Evolutionary conservation across 192 early-diverging fungal species (phyloP).

Genomic region (Rhizoclosmatium globosum): DNA sequence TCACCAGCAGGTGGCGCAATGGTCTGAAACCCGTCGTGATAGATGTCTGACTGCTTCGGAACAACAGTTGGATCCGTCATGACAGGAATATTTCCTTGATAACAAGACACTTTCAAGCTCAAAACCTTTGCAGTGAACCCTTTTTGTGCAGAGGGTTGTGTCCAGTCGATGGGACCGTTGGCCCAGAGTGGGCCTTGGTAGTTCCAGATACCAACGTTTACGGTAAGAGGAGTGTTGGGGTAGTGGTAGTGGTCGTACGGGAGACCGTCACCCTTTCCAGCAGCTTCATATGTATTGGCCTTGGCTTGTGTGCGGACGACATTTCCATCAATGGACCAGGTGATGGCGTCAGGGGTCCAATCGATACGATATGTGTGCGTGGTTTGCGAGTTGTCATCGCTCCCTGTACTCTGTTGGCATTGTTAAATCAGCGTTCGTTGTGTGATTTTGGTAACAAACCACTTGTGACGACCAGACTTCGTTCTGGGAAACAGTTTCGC

Average conservation of each 20-base stretch:
- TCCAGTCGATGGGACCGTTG: constrained; percentile 12
- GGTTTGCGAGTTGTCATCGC: neutral
- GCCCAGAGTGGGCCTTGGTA: constrained; percentile 11
- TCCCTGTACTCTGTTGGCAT: neutral
- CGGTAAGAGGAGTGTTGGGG: constrained; percentile 31
- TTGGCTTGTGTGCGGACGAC: constrained; percentile 18
- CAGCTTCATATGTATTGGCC: constrained; percentile 22
- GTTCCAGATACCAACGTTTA: constrained; percentile 37
- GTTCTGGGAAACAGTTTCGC: neutral
- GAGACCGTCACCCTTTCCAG: neutral
- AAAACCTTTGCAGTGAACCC: neutral
- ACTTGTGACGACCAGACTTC: constrained; percentile 17
- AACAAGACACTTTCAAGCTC: constrained; percentile 18
- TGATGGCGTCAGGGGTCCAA: constrained; percentile 30
- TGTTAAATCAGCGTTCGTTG: neutral
- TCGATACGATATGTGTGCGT: constrained; percentile 17
- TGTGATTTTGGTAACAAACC: neutral
- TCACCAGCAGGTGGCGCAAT: neutral
- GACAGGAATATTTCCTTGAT: neutral
- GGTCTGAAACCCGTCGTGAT: neutral
- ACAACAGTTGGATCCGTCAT: constrained; percentile 11
- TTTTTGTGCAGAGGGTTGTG: neutral
- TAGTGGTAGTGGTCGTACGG: constrained; percentile 37
- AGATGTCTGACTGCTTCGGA: neutral
- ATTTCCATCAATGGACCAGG: constrained; percentile 24